Conservation (phyloP, 2,329 filamentous ascomycete genomes). For the Rutstroemia sp. region DNA sequence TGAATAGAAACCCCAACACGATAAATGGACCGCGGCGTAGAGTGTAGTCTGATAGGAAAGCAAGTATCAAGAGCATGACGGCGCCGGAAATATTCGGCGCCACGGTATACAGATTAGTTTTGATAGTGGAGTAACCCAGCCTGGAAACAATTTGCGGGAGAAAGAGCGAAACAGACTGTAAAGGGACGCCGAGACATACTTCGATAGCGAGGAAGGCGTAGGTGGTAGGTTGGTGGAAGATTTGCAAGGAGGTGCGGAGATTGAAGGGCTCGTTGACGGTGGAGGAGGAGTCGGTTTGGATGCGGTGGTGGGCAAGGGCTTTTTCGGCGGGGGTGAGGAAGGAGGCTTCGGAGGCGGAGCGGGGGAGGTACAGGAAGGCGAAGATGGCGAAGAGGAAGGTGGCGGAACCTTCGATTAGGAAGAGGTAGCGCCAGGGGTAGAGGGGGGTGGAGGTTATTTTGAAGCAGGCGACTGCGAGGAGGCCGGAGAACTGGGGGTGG, state of each 20-base stretch:
- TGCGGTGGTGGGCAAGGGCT: conserved; percentile 28
- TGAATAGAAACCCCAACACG: conserved; percentile 64
- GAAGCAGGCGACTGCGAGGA: conserved; percentile 36
- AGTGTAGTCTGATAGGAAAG: conserved; percentile 58
- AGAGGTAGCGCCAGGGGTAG: conserved; percentile 44
- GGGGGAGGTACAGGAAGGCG: conserved; percentile 32
- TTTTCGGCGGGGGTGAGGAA: conserved; percentile 30
- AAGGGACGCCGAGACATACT: conserved; percentile 51
- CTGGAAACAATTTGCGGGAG: conserved; percentile 47
- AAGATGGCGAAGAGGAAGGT: not conserved
- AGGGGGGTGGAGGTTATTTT: conserved; percentile 43
- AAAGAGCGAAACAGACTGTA: conserved; percentile 48
- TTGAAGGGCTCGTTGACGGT: conserved; percentile 46
- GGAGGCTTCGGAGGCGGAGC: conserved; percentile 22
- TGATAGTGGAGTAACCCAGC: conserved; percentile 41
- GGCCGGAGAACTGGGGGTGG: conserved; percentile 51
- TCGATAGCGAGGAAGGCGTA: conserved; percentile 43
- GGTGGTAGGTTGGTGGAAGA: conserved; percentile 41
- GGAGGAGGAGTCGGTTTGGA: conserved; percentile 55
- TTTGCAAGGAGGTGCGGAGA: conserved; percentile 41
- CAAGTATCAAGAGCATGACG: conserved; percentile 62
- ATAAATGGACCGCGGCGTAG: conserved; percentile 54
- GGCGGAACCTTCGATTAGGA: conserved; percentile 36
- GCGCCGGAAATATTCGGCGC: conserved; percentile 72
- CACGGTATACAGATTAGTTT: conserved; percentile 74